Evolutionary conservation across 2,329 filamentous ascomycete genomes (phyloP), one percentile per base, ranked within the genome.

Genomic region (Lachnellula willkommii): DNA sequence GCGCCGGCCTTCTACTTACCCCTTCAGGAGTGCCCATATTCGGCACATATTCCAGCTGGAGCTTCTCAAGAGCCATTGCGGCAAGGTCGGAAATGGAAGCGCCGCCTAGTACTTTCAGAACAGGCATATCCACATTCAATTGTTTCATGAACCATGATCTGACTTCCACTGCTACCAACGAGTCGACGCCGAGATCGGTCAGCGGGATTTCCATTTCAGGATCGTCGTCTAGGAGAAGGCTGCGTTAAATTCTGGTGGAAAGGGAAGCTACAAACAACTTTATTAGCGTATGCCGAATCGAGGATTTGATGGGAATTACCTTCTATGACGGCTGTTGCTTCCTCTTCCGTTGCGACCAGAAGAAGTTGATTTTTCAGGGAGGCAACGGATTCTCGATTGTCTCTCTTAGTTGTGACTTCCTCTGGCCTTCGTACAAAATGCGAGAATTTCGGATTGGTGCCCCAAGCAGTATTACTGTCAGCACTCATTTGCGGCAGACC

Each of bases 141-240:
- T 75, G 66, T 53, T 76, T 75, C 15, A 73, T 40, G 57, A 79
- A 76, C 78, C 78, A 81, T 0, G 70, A 61, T 1, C 77, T 53
- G 20, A 55, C 45, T 8, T 56, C 53, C 32, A 58, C 53, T 14
- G 53, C 56, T n/a, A 58, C 35, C 40, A 58, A 48, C 26, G 53
- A 58, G 32, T 58, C 56, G 36, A 71, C 2, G 76, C 71, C 66
- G 11, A 71, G 65, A 47, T 72, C 69, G 3, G 60, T 57, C 6
- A 67, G 54, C 12, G 63, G 12, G 14, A n/a, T 69, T 59, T 49
- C 36, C 9, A 48, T 14, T 9, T 47, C 50, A 2, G 22, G 24
- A 15, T 36, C 42, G 20, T 50, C 42, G 20, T 50, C 50, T 8
- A 39, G 17, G 24, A 12, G 37, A 26, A 28, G 54, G 11, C 47